These are phyloP conservation scores for Torulaspora maleeae DNA, from an alignment of 805 yeast species.

Conservation along the genomic window DNA sequence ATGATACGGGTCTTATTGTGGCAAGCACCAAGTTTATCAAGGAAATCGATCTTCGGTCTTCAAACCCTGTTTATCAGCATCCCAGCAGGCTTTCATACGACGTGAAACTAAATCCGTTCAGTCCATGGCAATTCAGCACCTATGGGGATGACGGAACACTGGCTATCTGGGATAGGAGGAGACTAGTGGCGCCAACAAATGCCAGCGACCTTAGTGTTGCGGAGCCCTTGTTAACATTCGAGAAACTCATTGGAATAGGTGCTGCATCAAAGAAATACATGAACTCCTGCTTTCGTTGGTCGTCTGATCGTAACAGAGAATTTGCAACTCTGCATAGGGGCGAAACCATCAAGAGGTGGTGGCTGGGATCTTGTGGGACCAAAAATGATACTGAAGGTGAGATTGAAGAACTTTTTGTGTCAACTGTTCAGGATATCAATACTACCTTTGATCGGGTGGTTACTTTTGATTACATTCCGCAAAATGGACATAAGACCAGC, in stretches of 20 bases:
- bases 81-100: slow-evolving; percentile 71
- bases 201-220: slow-evolving; percentile 38
- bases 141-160: slow-evolving; percentile 80
- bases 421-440: slow-evolving; percentile 67
- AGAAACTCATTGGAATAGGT: slow-evolving; percentile 50
- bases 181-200: slow-evolving; percentile 36
- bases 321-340: slow-evolving; percentile 78
- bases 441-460: slow-evolving; percentile 78
- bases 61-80: slow-evolving; percentile 63
- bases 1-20: slow-evolving; percentile 56
- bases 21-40: slow-evolving; percentile 75
- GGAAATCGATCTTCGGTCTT: slow-evolving; percentile 68
- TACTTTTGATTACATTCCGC: slow-evolving; percentile 76
- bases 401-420: slow-evolving; percentile 65
- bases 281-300: slow-evolving; percentile 64
- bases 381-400: slow-evolving; percentile 14
- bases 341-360: slow-evolving; percentile 74
- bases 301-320: slow-evolving; percentile 62
- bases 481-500: slow-evolving; percentile 53
- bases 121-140: slow-evolving; percentile 63
- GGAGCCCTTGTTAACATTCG: slow-evolving; percentile 55
- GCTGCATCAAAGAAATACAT: slow-evolving; percentile 57
- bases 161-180: slow-evolving; percentile 77
- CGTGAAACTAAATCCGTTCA: slow-evolving; percentile 63
- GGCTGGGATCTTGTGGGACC: slow-evolving; percentile 53